Conservation (phyloP, 768 basidiomycete genomes). For the Austroboletus eburneus region DNA sequence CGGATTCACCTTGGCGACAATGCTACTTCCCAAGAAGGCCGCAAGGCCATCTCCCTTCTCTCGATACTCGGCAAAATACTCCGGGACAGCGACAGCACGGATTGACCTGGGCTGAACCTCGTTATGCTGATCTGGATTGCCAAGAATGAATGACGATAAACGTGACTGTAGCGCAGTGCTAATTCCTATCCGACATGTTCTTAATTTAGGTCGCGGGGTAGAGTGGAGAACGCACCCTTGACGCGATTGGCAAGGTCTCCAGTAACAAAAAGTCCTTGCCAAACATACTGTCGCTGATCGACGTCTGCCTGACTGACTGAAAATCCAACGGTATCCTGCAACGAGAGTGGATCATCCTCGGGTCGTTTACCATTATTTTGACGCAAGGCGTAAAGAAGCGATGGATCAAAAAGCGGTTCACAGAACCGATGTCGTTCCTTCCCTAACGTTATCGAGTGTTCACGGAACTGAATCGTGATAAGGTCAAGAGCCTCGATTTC, state of each 20-base stretch:
- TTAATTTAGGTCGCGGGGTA: neutral
- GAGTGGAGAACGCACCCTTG: slow-evolving; percentile 47
- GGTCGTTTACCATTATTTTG: slow-evolving; percentile 22
- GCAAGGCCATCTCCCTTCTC: slow-evolving; percentile 80
- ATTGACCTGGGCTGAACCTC: slow-evolving; percentile 70
- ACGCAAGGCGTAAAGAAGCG: slow-evolving; percentile 42
- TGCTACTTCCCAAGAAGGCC: slow-evolving; percentile 77
- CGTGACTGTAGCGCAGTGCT: slow-evolving; percentile 68
- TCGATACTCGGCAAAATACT: slow-evolving; percentile 88
- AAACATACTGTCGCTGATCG: slow-evolving; percentile 66
- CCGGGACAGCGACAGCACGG: slow-evolving; percentile 66
- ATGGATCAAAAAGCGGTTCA: slow-evolving; percentile 83
- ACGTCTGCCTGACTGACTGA: slow-evolving; percentile 59
- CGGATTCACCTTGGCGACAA: slow-evolving; percentile 70
- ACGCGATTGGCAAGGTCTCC: slow-evolving; percentile 71
- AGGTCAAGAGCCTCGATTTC: slow-evolving; percentile 85
- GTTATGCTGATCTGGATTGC: slow-evolving; percentile 57
- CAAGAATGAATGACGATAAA: slow-evolving; percentile 57
- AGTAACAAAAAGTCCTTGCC: slow-evolving; percentile 77
- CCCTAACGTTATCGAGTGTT: slow-evolving; percentile 67
- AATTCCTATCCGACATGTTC: slow-evolving; percentile 42
- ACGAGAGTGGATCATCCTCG: slow-evolving; percentile 32
- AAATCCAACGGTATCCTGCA: slow-evolving; percentile 67
- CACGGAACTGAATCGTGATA: slow-evolving; percentile 70
- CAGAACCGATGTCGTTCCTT: slow-evolving; percentile 89